Base-by-base conservation (phyloP, 2,329 filamentous ascomycete species). In the Malbranchea cinnamomea region DNA sequence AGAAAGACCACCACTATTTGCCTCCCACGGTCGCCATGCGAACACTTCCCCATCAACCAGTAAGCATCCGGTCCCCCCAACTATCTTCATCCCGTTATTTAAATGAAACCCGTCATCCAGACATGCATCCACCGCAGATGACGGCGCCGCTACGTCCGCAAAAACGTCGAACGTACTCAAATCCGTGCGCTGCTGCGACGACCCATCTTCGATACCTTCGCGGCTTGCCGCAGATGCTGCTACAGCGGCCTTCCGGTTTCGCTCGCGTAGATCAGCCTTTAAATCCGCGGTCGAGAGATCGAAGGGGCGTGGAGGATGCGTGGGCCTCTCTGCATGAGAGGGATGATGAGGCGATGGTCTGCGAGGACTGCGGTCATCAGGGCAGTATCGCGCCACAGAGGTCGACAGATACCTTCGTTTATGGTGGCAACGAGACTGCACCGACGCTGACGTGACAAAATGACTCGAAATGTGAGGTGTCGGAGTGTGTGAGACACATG, bases 11-110 rank as follows among this genome's bases (percentile, higher is more conserved):
- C 51, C 12, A 16, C 15, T 40, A 36, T 20, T 37, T 39, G 51
- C 54, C 36, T 68, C 56, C 83, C 87, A 94, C 4, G 89, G 89
- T 48, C 70, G 63, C 89, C 89, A 98, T 29, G 65, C 59, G 52
- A 94, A 95, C 1, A 78, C 84, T 54, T 95, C 84, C 4, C 87
- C 87, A 23, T 74, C 77, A 2, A 94, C 68, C 4, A 98, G 65
- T 37, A 98, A 50, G 15, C 84, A 68, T 0, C 83, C 87, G 30
- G 71, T 66, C 0, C 77, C 76, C 26, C 71, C 71, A 2, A 61
- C 58, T 17, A 92, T 71, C 31, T 70, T 74, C 20, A 79, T 60
- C 7, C 85, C 84, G 44, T 75, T 91, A 55, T 89, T 79, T 26
- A 98, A 63, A 40, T 78, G 72, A 53, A 98, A 98, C 2, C 89